Base-by-base conservation (phyloP, 306 rosid genomes). In the Phaseolus lunatus region DNA sequence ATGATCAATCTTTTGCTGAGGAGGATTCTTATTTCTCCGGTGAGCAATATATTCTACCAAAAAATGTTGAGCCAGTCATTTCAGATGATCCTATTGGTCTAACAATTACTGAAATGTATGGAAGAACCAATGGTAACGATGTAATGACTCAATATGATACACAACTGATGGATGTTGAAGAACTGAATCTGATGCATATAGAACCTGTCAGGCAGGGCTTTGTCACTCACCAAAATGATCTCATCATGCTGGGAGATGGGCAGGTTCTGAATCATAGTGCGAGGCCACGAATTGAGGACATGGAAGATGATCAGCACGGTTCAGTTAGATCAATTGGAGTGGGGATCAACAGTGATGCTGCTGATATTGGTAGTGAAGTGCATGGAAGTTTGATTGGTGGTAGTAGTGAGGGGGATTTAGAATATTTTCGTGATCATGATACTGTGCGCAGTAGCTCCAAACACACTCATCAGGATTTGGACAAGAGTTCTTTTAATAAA, bases 191-290 rank as follows among this genome's bases (percentile, higher is more conserved):
- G 84, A 95, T 95, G 97, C 92, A 86, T 23, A 83, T 93, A 56
- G 97, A 91, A 81, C 97, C 98, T 73, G 90, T 95, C 62, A 92
- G 97, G 97, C 97, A 92, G 86, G 98, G 97, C 26, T 95, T 95
- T 91, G 99, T 90, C 64, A 83, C 92, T 81, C 94, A 91, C 86
- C 80, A 90, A 9, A 87, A 89, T 82, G 97, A 92, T 47, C 89
- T 92, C 44, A 64, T 91, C 83, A 81, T 95, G 89, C 81, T 89
- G 67, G 94, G 89, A 68, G 96, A 89, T 85, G 91, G 92, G 67
- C 88, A 87, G 77, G 83, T 77, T 78, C 49, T 85, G 56, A 88
- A 86, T 70, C 92, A 87, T 76, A 70, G 87, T 73, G 95, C 84
- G 56, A 90, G 92, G 85, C 63, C 88, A 23, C 85, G 76, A 35